A percentile compares a stretch with the other conserved stretches of the same genome.
phyloP scores from a whole-genome alignment of 768 basidiomycete genomes.

The Rhizopogon rudus region DNA sequence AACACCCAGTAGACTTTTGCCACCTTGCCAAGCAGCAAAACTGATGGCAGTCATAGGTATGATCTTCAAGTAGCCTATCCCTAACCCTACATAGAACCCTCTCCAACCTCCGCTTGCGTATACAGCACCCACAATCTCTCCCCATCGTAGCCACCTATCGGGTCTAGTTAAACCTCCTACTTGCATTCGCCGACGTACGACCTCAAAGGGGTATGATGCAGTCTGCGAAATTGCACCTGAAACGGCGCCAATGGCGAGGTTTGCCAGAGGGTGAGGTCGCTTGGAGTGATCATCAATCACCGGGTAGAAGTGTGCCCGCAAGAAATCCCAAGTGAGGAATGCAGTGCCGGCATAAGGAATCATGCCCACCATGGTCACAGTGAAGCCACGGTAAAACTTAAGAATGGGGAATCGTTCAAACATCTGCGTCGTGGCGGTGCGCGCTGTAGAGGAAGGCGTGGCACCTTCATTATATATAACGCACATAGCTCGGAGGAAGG shows the following conservation, averaged over 20 bases:
- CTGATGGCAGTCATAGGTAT: constrained; percentile 95
- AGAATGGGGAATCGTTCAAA: constrained; percentile 69
- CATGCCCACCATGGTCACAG: constrained; percentile 87
- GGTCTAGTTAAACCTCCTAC: constrained; percentile 82
- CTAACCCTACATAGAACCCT: constrained; percentile 89
- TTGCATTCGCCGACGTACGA: constrained; percentile 90
- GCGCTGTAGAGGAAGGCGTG: constrained; percentile 12
- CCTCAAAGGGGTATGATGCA: constrained; percentile 91
- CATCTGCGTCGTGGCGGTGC: constrained; percentile 18
- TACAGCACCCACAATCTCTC: constrained; percentile 68
- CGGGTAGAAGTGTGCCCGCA: constrained; percentile 56
- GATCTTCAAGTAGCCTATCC: constrained; percentile 91
- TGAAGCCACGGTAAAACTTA: constrained; percentile 97
- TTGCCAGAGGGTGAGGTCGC: constrained; percentile 43
- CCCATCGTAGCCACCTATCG: constrained; percentile 72
- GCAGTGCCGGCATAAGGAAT: constrained; percentile 94
- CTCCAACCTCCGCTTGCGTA: constrained; percentile 69
- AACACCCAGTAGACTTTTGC: constrained; percentile 23
- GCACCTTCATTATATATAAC: constrained; percentile 69
- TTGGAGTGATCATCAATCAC: constrained; percentile 34
- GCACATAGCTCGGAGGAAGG: constrained; percentile 49
- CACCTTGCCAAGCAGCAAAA: constrained; percentile 81
- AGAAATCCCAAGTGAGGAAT: constrained; percentile 87
- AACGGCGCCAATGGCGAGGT: constrained; percentile 80
- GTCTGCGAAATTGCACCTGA: constrained; percentile 87